These are phyloP conservation scores for Mycena alexandri DNA, from an alignment of 768 basidiomycete species.

Conservation along the genomic window DNA sequence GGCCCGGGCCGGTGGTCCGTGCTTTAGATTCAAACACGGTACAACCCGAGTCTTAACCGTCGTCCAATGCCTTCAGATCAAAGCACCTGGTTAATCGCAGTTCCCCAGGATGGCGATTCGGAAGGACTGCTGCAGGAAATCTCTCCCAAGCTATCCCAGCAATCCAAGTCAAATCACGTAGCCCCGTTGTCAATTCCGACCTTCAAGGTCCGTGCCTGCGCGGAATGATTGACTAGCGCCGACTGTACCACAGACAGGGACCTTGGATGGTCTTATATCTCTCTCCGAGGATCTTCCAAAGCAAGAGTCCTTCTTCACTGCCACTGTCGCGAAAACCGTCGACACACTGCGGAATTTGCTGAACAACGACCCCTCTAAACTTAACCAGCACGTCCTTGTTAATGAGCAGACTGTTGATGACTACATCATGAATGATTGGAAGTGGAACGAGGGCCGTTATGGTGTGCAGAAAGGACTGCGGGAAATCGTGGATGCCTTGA, in stretches of 20 bases:
- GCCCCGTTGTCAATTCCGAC: conserved; percentile 82
- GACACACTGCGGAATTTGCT: conserved; percentile 93
- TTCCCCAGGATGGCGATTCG: conserved; percentile 89
- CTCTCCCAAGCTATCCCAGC: conserved; percentile 69
- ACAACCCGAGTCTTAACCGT: conserved; percentile 36
- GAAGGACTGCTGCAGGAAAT: conserved; percentile 80
- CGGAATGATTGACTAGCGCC: conserved; percentile 25
- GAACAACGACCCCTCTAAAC: conserved; percentile 86
- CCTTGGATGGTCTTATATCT: conserved; percentile 87
- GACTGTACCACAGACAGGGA: conserved; percentile 78
- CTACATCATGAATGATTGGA: conserved; percentile 86
- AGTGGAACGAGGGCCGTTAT: conserved; percentile 95
- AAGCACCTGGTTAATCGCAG: conserved; percentile 92
- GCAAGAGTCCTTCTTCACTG: conserved; percentile 88
- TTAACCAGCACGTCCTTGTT: conserved; percentile 81
- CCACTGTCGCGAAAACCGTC: conserved; percentile 90
- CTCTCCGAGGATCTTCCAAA: conserved; percentile 96
- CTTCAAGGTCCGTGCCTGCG: conserved; percentile 79
- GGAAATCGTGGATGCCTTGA: conserved; percentile 88
- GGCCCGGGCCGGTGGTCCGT: not conserved
- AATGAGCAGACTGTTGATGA: conserved; percentile 85
- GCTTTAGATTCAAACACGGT: conserved; percentile 36
- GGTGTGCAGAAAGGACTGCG: conserved; percentile 83
- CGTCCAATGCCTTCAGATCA: conserved; percentile 91
- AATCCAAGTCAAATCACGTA: conserved; percentile 67